Base-by-base conservation (phyloP, 2,329 filamentous ascomycete genomes). In the Pezicula rhizophila region DNA sequence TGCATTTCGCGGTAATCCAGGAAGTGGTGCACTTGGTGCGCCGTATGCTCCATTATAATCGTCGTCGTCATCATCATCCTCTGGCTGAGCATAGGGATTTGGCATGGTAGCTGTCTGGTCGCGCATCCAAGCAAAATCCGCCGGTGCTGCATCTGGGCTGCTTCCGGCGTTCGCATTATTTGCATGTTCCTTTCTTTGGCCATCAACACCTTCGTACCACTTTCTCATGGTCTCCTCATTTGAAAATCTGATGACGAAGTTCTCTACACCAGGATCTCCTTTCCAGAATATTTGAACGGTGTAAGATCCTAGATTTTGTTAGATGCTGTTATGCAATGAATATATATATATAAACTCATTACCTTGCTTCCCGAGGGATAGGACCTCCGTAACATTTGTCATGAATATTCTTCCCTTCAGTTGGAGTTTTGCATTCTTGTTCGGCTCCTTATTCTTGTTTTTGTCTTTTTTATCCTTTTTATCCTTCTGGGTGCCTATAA, bases 231-330 rank as follows among this genome's bases (percentile, higher is more conserved):
- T 82, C 57, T 96, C 90, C 66, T 99, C 93, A 52, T 92, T 93
- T 45, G 81, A 78, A 67, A 96, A 97, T 57, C 89, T 88, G 64
- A 99, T 95, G 60, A 92, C 84, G 66, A 99, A 97, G 63, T 95
- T 96, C 65, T 99, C 92, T 28, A 96, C 89, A 4, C 89, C 89
- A 0, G 91, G 89, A 56, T 97, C 92, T 31, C 92, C 92, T 69
- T 93, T 97, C 93, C 93, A 99, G 77, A 91, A 96, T 48, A 99
- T 97, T 64, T 97, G 92, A 52, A 96, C 88, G 2, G 88, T 92
- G 65, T 97, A 96, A 10, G 89, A 92, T 42, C 89, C 90, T 93
- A 60, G 10, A 45, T 45, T 34, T 5, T 37, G 56, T 73, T 59
- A 70, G 66, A 49, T 40, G 15, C 33, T 40, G 38, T 39, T 25